These are phyloP conservation scores for Pyrenophora teres DNA, from an alignment of 2,329 filamentous ascomycete species.

Conservation along the genomic window DNA sequence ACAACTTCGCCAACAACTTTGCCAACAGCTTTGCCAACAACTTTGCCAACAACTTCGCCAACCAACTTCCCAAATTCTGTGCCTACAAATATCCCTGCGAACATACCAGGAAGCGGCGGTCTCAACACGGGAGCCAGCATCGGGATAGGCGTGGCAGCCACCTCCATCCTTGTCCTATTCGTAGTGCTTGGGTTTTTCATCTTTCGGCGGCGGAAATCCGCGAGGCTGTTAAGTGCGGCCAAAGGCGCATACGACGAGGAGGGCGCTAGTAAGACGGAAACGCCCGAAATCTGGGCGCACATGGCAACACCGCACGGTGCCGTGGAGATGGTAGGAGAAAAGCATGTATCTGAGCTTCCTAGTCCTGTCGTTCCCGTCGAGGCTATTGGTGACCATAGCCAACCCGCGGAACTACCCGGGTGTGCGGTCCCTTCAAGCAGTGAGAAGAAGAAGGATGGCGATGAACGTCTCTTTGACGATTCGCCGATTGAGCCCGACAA, in stretches of 20 bases:
- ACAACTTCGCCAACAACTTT: not conserved
- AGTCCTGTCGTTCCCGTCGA: slow-evolving; percentile 15
- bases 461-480: slow-evolving; percentile 18
- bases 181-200: slow-evolving; percentile 18
- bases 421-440: slow-evolving; percentile 6
- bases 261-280: not conserved
- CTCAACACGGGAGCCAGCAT: slow-evolving; percentile 18
- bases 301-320: not conserved
- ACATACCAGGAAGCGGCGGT: not conserved
- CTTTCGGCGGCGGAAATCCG: slow-evolving; percentile 9
- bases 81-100: not conserved
- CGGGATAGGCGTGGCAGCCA: slow-evolving; percentile 26
- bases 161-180: slow-evolving; percentile 15
- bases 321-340: slow-evolving; percentile 9
- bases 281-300: slow-evolving; percentile 10
- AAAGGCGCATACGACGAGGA: slow-evolving; percentile 21
- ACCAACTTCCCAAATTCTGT: not conserved
- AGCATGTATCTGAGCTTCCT: slow-evolving; percentile 16
- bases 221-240: not conserved
- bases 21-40: not conserved
- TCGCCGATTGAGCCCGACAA: slow-evolving; percentile 17
- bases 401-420: slow-evolving; percentile 20
- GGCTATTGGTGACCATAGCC: slow-evolving; percentile 6
- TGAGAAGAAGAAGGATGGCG: not conserved
- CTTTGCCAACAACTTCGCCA: not conserved